These are phyloP conservation scores for Avena atlantica DNA, from an alignment of 176 grass and related monocot genomes.

Conservation along the genomic window DNA sequence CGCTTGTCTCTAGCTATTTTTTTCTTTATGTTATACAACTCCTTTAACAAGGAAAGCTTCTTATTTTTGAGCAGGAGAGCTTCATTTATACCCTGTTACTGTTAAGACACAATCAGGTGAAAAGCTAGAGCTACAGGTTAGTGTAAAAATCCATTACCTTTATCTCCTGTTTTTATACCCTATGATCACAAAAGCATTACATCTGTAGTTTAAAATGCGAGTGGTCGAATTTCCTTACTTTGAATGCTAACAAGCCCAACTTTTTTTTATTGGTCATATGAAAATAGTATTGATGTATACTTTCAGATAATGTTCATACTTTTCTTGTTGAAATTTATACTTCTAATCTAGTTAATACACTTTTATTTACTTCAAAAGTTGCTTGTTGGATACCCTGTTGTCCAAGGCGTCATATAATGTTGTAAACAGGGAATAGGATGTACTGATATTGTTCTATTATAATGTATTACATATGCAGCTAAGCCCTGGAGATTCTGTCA, in stretches of 20 bases:
- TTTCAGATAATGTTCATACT: neutral
- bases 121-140: conserved; percentile 94
- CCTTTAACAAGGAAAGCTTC: neutral
- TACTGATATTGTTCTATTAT: conserved; percentile 29
- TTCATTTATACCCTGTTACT: conserved; percentile 81
- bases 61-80: conserved; percentile 68
- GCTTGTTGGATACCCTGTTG: neutral
- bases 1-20: neutral
- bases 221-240: neutral
- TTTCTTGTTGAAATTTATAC: neutral
- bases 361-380: neutral
- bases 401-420: neutral
- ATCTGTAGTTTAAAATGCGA: neutral
- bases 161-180: neutral
- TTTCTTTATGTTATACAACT: neutral
- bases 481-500: conserved; percentile 93
- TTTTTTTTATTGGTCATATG: neutral
- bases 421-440: neutral
- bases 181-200: conserved; percentile 5
- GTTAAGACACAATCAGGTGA: conserved; percentile 66
- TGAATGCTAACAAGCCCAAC: neutral
- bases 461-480: conserved; percentile 57
- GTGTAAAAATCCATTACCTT: conserved; percentile 25
- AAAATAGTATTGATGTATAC: neutral
- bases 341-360: neutral